phyloP scores from a whole-genome alignment of 805 yeast species.

The Suhomyces faveliae region DNA sequence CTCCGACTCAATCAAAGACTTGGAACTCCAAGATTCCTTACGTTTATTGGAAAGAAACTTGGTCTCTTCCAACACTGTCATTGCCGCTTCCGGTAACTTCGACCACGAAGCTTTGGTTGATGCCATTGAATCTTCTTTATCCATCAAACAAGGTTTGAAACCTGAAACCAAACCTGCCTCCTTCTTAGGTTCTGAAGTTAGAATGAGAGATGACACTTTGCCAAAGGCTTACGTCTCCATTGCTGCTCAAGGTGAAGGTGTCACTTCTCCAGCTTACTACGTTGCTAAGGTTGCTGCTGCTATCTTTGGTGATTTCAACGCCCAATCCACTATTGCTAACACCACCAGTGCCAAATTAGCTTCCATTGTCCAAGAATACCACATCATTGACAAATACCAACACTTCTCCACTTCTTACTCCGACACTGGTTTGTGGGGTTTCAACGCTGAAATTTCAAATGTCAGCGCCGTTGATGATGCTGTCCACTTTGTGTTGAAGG shows the following conservation, averaged over 20 bases:
- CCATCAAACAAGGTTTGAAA: constrained; percentile 51
- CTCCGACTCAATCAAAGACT: constrained; percentile 55
- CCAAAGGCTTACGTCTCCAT: constrained; percentile 77
- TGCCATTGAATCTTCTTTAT: constrained; percentile 53
- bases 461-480: constrained; percentile 66
- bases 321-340: constrained; percentile 50
- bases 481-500: constrained; percentile 76
- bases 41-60: constrained; percentile 56
- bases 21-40: constrained; percentile 58
- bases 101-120: constrained; percentile 69
- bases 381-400: constrained; percentile 65
- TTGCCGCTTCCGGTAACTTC: constrained; percentile 71
- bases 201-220: constrained; percentile 84
- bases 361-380: constrained; percentile 66
- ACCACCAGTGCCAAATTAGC: constrained; percentile 66
- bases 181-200: constrained; percentile 83
- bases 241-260: constrained; percentile 71
- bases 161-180: constrained; percentile 50
- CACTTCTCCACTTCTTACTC: constrained; percentile 74
- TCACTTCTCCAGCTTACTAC: constrained; percentile 61
- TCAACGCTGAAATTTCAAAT: constrained; percentile 63
- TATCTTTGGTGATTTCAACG: constrained; percentile 52
- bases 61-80: constrained; percentile 62
- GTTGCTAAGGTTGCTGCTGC: constrained; percentile 73
- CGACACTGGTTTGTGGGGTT: constrained; percentile 84